Evolutionary conservation across 2,329 filamentous ascomycete genomes (phyloP).

Genomic region (Pseudocercospora pini-densiflorae): DNA sequence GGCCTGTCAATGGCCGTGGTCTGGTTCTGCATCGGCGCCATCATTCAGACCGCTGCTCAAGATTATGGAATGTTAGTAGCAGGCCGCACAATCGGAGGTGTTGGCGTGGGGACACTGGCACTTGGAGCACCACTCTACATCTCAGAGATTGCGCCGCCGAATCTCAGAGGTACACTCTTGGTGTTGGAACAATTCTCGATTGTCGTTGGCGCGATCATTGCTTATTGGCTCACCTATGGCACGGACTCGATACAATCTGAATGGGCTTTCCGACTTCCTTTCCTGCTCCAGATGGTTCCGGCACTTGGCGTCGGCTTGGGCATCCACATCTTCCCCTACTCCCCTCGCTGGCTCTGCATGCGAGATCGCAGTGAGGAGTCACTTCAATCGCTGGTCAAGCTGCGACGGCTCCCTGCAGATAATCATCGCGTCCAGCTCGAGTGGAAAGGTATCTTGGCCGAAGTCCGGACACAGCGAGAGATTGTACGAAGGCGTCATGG

Average conservation of each 20-base stretch:
- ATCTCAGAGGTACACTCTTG: slow-evolving; percentile 45
- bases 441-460: slow-evolving; percentile 54
- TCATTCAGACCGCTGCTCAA: slow-evolving; percentile 38
- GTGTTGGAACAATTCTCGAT: slow-evolving; percentile 53
- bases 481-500: slow-evolving; percentile 32
- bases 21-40: slow-evolving; percentile 46
- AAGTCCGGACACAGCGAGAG: slow-evolving; percentile 55
- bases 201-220: slow-evolving; percentile 51
- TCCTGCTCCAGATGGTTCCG: slow-evolving; percentile 39
- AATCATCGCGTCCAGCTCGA: slow-evolving; percentile 57
- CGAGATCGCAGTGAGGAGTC: slow-evolving; percentile 29
- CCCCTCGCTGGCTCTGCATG: slow-evolving; percentile 33
- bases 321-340: slow-evolving; percentile 35
- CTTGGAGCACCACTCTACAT: slow-evolving; percentile 21
- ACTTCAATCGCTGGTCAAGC: slow-evolving; percentile 23
- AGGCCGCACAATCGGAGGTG: slow-evolving; percentile 30
- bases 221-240: slow-evolving; percentile 59
- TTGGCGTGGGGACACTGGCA: slow-evolving; percentile 32
- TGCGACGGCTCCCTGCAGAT: slow-evolving; percentile 44
- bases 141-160: slow-evolving; percentile 38
- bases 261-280: slow-evolving; percentile 1
- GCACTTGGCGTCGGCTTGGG: slow-evolving; percentile 28
- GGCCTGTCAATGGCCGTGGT: slow-evolving; percentile 41
- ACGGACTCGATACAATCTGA: slow-evolving; percentile 34
- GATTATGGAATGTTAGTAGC: slow-evolving; percentile 31